phyloP scores from a whole-genome alignment of 345 rosid species.

The Dimocarpus longan region DNA sequence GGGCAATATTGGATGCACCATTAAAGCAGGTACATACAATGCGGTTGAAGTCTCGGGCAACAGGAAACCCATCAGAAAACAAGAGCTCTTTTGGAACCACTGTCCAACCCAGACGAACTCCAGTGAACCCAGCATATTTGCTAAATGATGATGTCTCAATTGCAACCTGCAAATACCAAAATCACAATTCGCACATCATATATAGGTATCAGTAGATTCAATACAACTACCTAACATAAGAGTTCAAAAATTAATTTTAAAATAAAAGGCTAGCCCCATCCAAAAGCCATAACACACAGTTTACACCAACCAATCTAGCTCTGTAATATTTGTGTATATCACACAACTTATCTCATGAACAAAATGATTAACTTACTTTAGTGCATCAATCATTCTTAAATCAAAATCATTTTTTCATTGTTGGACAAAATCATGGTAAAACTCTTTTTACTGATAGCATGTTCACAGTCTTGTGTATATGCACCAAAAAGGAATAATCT shows the following conservation, averaged over 20 bases:
- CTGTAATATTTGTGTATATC: not conserved
- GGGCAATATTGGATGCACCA: constrained; percentile 87
- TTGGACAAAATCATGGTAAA: not conserved
- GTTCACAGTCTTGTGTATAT: no score
- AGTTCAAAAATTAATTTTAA: not conserved
- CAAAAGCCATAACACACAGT: not conserved
- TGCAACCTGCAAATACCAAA: constrained; percentile 61
- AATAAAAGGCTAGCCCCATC: not conserved
- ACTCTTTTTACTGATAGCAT: no score
- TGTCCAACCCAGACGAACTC: constrained; percentile 97
- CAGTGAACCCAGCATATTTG: constrained; percentile 97
- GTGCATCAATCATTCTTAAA: not conserved
- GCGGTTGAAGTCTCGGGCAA: constrained; percentile 87
- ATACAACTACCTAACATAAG: not conserved
- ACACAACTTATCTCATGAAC: not conserved
- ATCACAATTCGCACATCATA: constrained; percentile 9
- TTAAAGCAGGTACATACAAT: constrained; percentile 87
- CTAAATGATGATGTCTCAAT: constrained; percentile 90
- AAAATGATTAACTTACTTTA: no score
- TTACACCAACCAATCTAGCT: not conserved
- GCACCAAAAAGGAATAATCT: no score
- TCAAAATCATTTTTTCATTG: no score
- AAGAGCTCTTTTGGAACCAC: constrained; percentile 82
- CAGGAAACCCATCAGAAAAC: constrained; percentile 88
- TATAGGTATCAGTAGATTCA: not conserved